Conservation (phyloP, 345 rosid genomes). For the Trapa bicornis region DNA sequence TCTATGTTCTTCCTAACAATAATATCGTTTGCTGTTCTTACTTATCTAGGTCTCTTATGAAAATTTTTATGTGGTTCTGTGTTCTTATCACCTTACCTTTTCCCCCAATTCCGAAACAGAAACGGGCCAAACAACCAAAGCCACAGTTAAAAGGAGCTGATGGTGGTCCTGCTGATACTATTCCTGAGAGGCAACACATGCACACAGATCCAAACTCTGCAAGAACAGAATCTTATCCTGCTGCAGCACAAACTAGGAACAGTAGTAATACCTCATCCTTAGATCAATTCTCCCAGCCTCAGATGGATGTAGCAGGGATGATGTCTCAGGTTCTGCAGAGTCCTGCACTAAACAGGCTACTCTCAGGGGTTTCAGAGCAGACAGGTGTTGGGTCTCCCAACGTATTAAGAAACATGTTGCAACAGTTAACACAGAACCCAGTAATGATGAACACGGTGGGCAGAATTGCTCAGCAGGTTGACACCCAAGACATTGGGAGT, state of each 20-base stretch:
- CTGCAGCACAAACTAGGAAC: constrained; percentile 8
- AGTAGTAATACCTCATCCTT: constrained; percentile 14
- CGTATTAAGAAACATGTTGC: constrained; percentile 70
- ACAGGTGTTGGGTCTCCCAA: constrained; percentile 75
- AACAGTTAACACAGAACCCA: constrained; percentile 71
- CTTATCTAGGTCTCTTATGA: not conserved
- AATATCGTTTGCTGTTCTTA: not conserved
- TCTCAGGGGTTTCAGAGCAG: constrained; percentile 58
- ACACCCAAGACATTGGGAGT: constrained; percentile 55
- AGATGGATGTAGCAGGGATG: constrained; percentile 36
- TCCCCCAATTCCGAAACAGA: constrained; percentile 22
- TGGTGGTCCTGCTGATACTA: constrained; percentile 29
- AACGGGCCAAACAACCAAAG: constrained; percentile 36
- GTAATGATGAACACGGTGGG: constrained; percentile 71
- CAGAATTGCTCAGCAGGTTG: constrained; percentile 87
- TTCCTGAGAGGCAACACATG: constrained; percentile 22
- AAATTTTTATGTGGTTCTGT: not conserved
- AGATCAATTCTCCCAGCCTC: constrained; percentile 29
- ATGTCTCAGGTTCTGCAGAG: constrained; percentile 61
- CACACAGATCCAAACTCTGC: not conserved
- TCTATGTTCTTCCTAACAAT: not conserved
- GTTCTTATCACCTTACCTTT: not conserved
- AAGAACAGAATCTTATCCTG: constrained; percentile 10
- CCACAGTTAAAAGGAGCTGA: constrained; percentile 18
- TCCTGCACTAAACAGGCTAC: constrained; percentile 59